Evolutionary conservation across 352 stramenopile genomes (phyloP).

Genomic region (Globisporangium cystogenes): DNA sequence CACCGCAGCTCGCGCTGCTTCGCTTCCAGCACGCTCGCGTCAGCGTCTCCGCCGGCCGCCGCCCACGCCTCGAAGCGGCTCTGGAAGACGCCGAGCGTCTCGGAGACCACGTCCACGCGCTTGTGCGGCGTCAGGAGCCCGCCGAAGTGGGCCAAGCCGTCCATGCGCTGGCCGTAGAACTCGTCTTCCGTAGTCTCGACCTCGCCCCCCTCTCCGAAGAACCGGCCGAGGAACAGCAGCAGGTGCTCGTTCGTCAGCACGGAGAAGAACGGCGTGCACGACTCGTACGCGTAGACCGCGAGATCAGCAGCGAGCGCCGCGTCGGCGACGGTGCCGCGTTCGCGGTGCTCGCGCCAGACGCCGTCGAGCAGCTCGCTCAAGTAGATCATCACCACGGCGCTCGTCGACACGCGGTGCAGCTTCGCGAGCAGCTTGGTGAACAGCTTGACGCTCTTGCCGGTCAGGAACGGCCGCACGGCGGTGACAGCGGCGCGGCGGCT

Average conservation of each 20-base stretch:
- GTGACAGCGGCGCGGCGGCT: constrained; percentile 28
- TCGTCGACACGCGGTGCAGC: constrained; percentile 48
- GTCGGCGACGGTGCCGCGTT: not conserved
- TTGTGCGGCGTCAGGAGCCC: constrained; percentile 34
- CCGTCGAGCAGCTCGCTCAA: constrained; percentile 35
- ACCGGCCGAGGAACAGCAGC: constrained; percentile 49
- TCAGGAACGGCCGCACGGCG: constrained; percentile 47
- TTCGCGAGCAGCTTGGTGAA: constrained; percentile 74
- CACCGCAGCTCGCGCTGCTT: constrained; percentile 32
- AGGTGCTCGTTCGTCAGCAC: constrained; percentile 66
- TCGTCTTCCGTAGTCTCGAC: no score
- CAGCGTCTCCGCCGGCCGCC: constrained; percentile 9
- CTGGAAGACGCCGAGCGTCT: constrained; percentile 38
- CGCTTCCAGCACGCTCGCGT: not conserved
- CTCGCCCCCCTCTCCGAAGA: no score
- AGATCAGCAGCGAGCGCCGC: constrained; percentile 27
- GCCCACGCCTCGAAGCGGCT: constrained; percentile 35
- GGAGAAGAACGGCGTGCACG: constrained; percentile 54
- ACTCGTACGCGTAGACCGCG: constrained; percentile 61
- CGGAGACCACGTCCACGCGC: constrained; percentile 41
- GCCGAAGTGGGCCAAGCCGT: constrained; percentile 28
- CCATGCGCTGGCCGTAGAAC: constrained; percentile 50
- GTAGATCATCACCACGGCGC: constrained; percentile 63
- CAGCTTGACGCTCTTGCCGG: constrained; percentile 54
- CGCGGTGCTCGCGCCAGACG: constrained; percentile 42